Evolutionary conservation across 2,329 filamentous ascomycete species (phyloP), one percentile per base, ranked within the genome.

Genomic region (Calonectria henricotiae): DNA sequence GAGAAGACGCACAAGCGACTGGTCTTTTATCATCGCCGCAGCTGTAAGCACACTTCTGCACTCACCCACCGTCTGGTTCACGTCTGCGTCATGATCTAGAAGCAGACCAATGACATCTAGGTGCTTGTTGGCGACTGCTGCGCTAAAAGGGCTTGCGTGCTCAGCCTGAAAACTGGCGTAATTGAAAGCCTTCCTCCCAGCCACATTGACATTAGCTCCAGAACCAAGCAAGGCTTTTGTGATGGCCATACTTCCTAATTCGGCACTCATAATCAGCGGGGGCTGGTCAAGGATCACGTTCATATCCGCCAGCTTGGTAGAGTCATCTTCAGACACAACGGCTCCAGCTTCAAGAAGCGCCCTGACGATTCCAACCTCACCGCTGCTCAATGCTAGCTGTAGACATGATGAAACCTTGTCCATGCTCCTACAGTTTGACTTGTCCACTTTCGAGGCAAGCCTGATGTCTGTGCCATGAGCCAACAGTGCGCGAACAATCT

Each of bases 401-500:
- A 63, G 23, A 4, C 30, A 20, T n/a, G 32, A 49, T 1, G 44
- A 37, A 17, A 23, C 20, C n/a, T 4, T 41, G 5, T 39, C 32
- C 12, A n/a, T 23, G 30, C 9, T 15, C 5, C 6, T n/a, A 8
- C 3, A 23, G 5, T n/a, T 25, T 11, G 15, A 11, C 12, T 12
- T 30, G 35, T 51, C 32, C 5, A 9, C 35, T 6, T 51, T 47
- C 43, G 49, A 39, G 8, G 30, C 20, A 25, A 65, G 4, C 5
- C 49, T 44, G 9, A 47, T 27, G 23, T 73, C 54, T 5, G 71
- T 70, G 9, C 60, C 63, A 15, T 63, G 11, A 1, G 25, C 3
- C 12, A 73, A 39, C 12, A 73, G 60, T 7, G 32, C 43, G n/a
- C n/a, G 60, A 1, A 73, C 41, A 17, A 67, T 35, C 0, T 51